phyloP scores from a whole-genome alignment of 192 early-diverging fungal genomes.

The Coemansia sp. region DNA sequence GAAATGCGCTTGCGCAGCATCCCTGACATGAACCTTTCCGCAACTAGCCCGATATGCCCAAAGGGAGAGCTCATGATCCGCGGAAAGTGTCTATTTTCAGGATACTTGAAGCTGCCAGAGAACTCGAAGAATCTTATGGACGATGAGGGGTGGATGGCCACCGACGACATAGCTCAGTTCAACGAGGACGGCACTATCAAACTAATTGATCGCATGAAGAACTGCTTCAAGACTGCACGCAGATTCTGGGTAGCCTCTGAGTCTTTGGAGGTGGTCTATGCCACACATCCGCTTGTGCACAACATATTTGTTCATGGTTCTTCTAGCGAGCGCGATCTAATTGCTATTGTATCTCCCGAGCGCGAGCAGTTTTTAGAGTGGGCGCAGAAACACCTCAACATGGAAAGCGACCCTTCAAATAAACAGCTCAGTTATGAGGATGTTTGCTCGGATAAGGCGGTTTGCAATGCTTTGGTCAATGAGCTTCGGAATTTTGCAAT shows the following conservation, averaged over 20 bases:
- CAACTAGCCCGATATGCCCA: constrained; percentile 71
- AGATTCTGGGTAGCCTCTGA: constrained; percentile 89
- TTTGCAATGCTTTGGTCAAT: constrained; percentile 62
- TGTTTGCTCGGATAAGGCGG: constrained; percentile 50
- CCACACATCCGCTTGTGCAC: constrained; percentile 67
- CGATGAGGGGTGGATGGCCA: constrained; percentile 69
- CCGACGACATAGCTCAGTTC: constrained; percentile 77
- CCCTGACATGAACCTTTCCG: constrained; percentile 76
- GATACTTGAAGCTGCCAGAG: constrained; percentile 74
- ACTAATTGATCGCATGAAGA: constrained; percentile 76
- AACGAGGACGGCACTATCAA: constrained; percentile 62
- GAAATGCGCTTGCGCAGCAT: constrained; percentile 84
- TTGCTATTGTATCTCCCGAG: constrained; percentile 82
- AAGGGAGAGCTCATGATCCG: constrained; percentile 85
- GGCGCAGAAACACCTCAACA: constrained; percentile 41
- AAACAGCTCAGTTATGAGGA: constrained; percentile 24
- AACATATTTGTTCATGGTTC: constrained; percentile 89
- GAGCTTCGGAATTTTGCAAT: constrained; percentile 58
- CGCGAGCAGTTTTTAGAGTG: constrained; percentile 61
- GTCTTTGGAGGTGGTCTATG: constrained; percentile 73
- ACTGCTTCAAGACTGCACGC: constrained; percentile 74
- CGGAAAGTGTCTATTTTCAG: constrained; percentile 66
- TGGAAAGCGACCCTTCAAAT: constrained; percentile 1
- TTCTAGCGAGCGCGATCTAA: constrained; percentile 69
- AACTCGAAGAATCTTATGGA: constrained; percentile 70